Base-by-base conservation (phyloP, 2,329 filamentous ascomycete genomes). In the Nemania abortiva region DNA sequence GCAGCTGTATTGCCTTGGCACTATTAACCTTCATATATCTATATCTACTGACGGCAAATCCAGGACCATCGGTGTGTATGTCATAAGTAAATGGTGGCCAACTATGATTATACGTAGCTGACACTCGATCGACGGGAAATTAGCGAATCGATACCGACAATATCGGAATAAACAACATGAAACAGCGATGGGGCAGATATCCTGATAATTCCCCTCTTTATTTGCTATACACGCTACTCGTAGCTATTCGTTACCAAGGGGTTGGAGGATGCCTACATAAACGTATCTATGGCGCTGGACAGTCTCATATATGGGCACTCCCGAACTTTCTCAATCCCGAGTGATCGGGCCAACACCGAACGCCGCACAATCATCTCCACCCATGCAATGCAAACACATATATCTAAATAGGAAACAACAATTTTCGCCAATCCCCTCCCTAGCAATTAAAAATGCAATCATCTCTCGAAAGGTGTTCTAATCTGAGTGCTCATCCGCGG, bases 401-500 rank as follows among this genome's bases (percentile, higher is more conserved):
- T 39, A 45, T 31, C 50, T 34, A 45, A 37, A 37, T 6, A 42
- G 15, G 20, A 50, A 63, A 59, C 39, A 29, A 50, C 24, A 47
- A 24, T 2, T 3, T 42, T n/a, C n/a, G n/a, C 34, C n/a, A 24
- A 15, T 18, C 18, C 56, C 49, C 59, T 52, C 15, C 61, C 31
- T 15, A 15, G 24, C 27, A 20, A n/a, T 15, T n/a, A 3, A 4
- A 37, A 34, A 31, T 57, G 5, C 24, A n/a, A 34, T 50, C 7
- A 39, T 49, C 7, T n/a, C 27, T 2, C 6, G 13, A 39, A 64
- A 57, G 27, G n/a, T 15, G 27, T 15, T 66, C 71, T 20, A 77
- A 52, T 77, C 76, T 3, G 76, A 77, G 50, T 74, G 63, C 47
- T 83, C 82, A 47, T 82, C 82, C 13, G 83, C 82, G 39, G 82